Evolutionary conservation across 2,329 filamentous ascomycete species (phyloP), one percentile per base, ranked within the genome.

Genomic region (Nigrospora osmanthi): DNA sequence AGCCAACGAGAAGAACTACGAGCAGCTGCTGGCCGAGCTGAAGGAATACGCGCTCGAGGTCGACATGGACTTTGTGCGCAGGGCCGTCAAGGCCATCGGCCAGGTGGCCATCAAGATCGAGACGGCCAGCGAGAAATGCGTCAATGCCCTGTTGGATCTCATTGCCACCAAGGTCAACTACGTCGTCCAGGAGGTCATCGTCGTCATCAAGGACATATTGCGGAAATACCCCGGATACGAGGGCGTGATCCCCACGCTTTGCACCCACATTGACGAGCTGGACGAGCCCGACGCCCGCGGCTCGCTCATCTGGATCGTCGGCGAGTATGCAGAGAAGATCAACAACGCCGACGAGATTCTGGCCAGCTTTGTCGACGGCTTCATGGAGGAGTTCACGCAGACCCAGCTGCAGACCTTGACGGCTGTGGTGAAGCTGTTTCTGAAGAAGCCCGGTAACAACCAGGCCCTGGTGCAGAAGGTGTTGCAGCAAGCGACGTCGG

Each of bases 71-170:
- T 97, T 97, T 63, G 91, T 96, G 45, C 83, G 89, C 56, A 82
- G 93, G 57, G 89, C 93, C 9, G 87, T 98, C 56, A 93, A 89
- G 64, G 93, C 93, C 17, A 98, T 98, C 56, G 93, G 93, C 2
- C 93, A 98, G 65, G 91, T 95, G 35, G 93, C 93, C 28, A 97
- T 98, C 71, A 98, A 98, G 76, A 95, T 98, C 53, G 93, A 97
- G 66, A 83, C 81, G 54, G 88, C 91, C 4, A 93, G 88, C 60
- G 91, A 96, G 66, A 94, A 91, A 65, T 97, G 93, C 52, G 93
- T 98, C 49, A 94, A 94, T 57, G 87, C 90, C 1, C 73, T 98
- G 31, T 76, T 97, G 51, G 93, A 98, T 58, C 73, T 98, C 39
- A 96, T 98, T 62, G 87, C 91, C 51, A 95, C 89, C 48, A 97